A percentile compares a stretch with the other conserved stretches of the same genome.
Conservation (phyloP, 176 grass and related monocot species). For the Paspalum notatum region DNA sequence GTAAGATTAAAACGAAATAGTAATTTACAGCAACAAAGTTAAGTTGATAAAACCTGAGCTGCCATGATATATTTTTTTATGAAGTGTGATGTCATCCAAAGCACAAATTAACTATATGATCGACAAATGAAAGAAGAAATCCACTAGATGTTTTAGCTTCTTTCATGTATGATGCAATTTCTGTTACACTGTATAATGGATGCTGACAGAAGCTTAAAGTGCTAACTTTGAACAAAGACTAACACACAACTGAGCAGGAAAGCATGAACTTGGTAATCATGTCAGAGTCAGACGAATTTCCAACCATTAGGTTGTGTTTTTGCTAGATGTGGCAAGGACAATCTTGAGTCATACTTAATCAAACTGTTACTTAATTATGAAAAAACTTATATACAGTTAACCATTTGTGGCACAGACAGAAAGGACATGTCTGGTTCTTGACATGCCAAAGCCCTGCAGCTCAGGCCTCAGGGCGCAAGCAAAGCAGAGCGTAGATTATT, state of each 20-base stretch:
- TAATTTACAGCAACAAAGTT: slow-evolving; percentile 34
- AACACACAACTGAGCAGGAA: background rate
- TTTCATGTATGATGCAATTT: background rate
- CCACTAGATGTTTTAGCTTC: background rate
- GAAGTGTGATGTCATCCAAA: background rate
- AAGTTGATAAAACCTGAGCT: background rate
- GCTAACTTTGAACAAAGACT: slow-evolving; percentile 2
- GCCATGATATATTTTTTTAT: background rate
- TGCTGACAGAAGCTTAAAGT: background rate
- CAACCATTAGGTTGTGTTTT: background rate
- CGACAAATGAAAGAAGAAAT: background rate
- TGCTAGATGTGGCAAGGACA: background rate
- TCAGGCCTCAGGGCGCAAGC: no score
- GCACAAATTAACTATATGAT: background rate
- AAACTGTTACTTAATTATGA: background rate
- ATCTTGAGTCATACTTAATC: background rate
- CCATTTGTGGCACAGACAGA: slow-evolving; percentile 1
- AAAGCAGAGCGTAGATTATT: background rate
- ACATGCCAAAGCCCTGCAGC: background rate
- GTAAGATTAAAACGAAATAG: slow-evolving; percentile 28
- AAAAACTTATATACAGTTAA: background rate
- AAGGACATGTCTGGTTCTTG: background rate
- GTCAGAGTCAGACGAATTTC: background rate
- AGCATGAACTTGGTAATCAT: background rate
- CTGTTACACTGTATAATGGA: background rate